Percentiles rank a stretch among this genome's conserved stretches.
phyloP scores from a whole-genome alignment of 805 yeast genomes.

The Jamesozyma piceae region DNA sequence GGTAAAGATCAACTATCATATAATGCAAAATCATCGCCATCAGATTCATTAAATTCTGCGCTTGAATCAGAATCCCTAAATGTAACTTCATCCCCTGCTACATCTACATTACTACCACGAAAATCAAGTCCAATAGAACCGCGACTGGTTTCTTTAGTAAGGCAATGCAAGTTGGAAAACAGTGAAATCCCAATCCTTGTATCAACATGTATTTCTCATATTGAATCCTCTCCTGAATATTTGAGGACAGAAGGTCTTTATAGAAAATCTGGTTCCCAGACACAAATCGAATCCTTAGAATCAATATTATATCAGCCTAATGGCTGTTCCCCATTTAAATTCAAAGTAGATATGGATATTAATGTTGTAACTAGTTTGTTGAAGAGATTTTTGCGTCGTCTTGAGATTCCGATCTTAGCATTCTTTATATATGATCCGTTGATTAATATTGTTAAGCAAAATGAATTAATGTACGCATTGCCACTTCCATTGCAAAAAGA shows the following conservation, averaged over 20 bases:
- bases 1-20: slow-evolving; percentile 5
- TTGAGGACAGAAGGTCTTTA: slow-evolving; percentile 77
- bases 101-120: background rate
- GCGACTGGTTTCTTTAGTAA: slow-evolving; percentile 6
- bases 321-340: slow-evolving; percentile 11
- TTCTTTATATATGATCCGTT: slow-evolving; percentile 57
- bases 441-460: slow-evolving; percentile 42
- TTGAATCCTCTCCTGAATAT: slow-evolving; percentile 55
- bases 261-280: slow-evolving; percentile 76
- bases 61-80: background rate
- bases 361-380: slow-evolving; percentile 80
- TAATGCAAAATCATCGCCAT: slow-evolving; percentile 4
- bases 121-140: background rate
- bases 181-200: slow-evolving; percentile 61
- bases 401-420: slow-evolving; percentile 80
- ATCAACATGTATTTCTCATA: slow-evolving; percentile 60
- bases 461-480: slow-evolving; percentile 13
- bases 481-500: slow-evolving; percentile 11
- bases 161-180: slow-evolving; percentile 54
- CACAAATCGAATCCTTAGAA: slow-evolving; percentile 33
- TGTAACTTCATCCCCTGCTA: background rate
- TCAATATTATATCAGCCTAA: slow-evolving; percentile 15
- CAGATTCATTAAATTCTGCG: background rate
- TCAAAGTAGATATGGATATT: slow-evolving; percentile 48
- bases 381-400: slow-evolving; percentile 74